phyloP scores from a whole-genome alignment of 2,329 filamentous ascomycete species.

The Tolypocladium tundrense region DNA sequence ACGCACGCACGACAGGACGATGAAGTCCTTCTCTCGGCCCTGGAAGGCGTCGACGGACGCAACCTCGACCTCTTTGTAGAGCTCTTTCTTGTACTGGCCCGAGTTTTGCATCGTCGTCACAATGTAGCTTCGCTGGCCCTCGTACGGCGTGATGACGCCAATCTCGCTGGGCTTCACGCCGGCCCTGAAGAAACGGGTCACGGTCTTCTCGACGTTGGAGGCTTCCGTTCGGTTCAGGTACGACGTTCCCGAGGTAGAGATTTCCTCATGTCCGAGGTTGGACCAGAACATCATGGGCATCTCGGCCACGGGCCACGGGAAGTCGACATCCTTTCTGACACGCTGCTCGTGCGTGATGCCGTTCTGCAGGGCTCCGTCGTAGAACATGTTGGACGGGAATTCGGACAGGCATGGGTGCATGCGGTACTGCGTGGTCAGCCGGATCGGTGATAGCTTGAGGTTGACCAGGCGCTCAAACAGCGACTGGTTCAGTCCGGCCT shows the following conservation, averaged over 20 bases:
- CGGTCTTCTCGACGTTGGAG: slow-evolving; percentile 95
- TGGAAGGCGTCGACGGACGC: slow-evolving; percentile 98
- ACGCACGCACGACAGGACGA: slow-evolving; percentile 92
- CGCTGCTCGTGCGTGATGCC: slow-evolving; percentile 86
- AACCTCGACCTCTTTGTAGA: slow-evolving; percentile 97
- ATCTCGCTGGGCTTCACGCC: slow-evolving; percentile 90
- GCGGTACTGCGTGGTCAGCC: slow-evolving; percentile 93
- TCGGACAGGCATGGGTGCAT: slow-evolving; percentile 98
- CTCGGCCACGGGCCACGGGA: slow-evolving; percentile 91
- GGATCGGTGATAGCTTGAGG: slow-evolving; percentile 80
- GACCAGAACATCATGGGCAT: slow-evolving; percentile 99
- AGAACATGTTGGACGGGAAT: slow-evolving; percentile 99
- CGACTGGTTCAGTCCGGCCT: slow-evolving; percentile 96
- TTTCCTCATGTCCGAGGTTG: slow-evolving; percentile 94
- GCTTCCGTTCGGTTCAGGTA: slow-evolving; percentile 97
- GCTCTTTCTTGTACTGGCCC: slow-evolving; percentile 94
- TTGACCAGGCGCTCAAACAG: slow-evolving; percentile 93
- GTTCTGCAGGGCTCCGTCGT: slow-evolving; percentile 93
- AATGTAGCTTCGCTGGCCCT: slow-evolving; percentile 95
- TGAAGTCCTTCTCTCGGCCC: slow-evolving; percentile 97
- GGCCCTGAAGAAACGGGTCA: slow-evolving; percentile 97
- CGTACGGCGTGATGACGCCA: slow-evolving; percentile 96
- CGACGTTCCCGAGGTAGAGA: slow-evolving; percentile 92
- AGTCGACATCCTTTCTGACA: slow-evolving; percentile 86
- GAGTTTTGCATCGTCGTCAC: slow-evolving; percentile 99